phyloP scores from a whole-genome alignment of 202 grass and related monocot species.

The Cymbopogon flexuosus region DNA sequence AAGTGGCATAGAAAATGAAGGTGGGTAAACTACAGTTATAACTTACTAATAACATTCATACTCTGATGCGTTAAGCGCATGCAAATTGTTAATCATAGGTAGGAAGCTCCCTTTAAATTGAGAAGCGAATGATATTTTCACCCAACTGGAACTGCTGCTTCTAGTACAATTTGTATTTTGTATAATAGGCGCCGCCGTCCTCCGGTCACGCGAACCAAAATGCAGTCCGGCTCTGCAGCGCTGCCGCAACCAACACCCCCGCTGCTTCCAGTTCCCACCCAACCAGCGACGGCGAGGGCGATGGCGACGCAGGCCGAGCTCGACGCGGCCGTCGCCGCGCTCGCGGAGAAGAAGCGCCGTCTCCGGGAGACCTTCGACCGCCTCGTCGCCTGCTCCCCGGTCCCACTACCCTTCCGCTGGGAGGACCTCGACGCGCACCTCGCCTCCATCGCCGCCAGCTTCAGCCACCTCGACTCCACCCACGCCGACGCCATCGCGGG shows the following conservation, averaged over 20 bases:
- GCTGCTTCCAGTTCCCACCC: not conserved
- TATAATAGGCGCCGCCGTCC: not conserved
- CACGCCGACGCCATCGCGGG: not conserved
- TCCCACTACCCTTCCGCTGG: slow-evolving; percentile 36
- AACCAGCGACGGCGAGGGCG: not conserved
- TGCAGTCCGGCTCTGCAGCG: not conserved
- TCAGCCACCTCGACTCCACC: not conserved
- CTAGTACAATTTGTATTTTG: too few species aligned
- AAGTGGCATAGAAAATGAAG: too few species aligned
- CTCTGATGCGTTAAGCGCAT: too few species aligned
- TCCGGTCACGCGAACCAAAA: not conserved
- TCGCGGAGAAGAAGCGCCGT: slow-evolving; percentile 17
- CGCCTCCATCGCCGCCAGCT: slow-evolving; percentile 14
- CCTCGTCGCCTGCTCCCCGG: slow-evolving; percentile 24
- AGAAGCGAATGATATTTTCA: too few species aligned
- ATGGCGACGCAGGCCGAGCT: slow-evolving; percentile 19
- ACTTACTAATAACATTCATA: too few species aligned
- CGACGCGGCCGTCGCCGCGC: slow-evolving; percentile 26
- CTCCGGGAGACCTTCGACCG: slow-evolving; percentile 32
- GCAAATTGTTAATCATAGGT: too few species aligned
- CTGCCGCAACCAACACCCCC: not conserved
- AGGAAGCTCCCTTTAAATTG: too few species aligned
- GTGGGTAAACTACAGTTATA: too few species aligned
- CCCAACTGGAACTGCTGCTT: not conserved
- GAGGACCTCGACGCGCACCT: slow-evolving; percentile 42